Base-by-base conservation (phyloP, 31 red algal species). In the Asparagopsis taxiformis region DNA sequence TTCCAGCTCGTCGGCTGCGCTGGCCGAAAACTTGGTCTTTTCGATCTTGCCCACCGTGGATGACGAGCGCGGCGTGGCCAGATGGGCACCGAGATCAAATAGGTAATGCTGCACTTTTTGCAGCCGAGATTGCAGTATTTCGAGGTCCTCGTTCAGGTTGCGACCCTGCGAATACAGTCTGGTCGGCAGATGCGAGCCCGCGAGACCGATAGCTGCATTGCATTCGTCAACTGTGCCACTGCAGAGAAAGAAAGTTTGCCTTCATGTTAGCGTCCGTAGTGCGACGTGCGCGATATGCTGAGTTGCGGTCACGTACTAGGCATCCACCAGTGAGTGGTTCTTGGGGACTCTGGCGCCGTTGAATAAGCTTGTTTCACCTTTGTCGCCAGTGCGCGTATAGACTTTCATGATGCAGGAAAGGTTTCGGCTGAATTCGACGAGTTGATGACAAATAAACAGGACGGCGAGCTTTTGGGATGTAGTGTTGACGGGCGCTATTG, bases 11-110 rank as follows among this genome's bases (percentile, higher is more conserved):
- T 22, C 31, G 4, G 39, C 70, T 13, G 78, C 80, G 25, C 35
- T 51, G 11, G 55, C 37, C 49, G 69, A 20, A 65, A 93, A 93
- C 26, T 60, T 36, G 22, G 90, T 93, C 35, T 53, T 75, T 9
- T 36, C 44, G 19, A 79, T 55, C 43, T 83, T 68, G 25, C 33
- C 60, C 6, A 31, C 63, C 9, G 65, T 56, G 8, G 90, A 93
- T 19, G 69, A 80, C 55, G 66, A 62, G 20, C 67, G 69, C 41
- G 81, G 90, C 13, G 81, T 86, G 19, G 81, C 81, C 1, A 93
- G 77, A 64, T 93, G 82, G 22, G 90, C 90, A 23, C 90, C 90
- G 15, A 93, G 81, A 50, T 93, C 81, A 51, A 93, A 93, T 6
- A 93, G 82, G 48, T 54, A 75, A 52, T 86, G 54, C 56, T 93